Conservation (phyloP, 768 basidiomycete species). For the Filobasidium wieringae region DNA sequence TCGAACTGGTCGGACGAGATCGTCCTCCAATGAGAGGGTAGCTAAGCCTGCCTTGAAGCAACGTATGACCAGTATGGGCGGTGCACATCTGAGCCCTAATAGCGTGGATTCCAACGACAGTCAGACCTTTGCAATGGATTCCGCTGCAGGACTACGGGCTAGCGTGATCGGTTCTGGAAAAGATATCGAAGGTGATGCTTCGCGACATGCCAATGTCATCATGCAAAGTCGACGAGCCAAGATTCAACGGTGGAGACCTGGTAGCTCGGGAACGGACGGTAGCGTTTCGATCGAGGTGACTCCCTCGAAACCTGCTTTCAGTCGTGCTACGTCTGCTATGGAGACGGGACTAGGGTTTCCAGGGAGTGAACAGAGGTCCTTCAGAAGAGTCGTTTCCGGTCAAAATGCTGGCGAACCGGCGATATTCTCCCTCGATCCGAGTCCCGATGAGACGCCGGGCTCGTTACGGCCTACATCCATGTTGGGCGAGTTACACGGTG, state of each 20-base stretch:
- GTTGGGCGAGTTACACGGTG: no score
- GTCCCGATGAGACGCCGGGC: no score
- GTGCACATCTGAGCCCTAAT: neutral
- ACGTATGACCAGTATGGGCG: neutral
- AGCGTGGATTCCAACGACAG: neutral
- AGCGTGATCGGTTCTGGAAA: neutral
- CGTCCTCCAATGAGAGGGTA: neutral
- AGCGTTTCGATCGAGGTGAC: neutral
- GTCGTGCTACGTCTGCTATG: neutral
- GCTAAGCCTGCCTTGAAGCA: neutral
- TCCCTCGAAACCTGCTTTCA: neutral
- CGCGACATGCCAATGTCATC: slow-evolving; percentile 39
- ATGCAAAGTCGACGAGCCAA: slow-evolving; percentile 42
- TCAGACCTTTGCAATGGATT: neutral
- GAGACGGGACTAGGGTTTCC: neutral
- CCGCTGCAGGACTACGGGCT: neutral
- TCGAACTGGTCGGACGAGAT: neutral
- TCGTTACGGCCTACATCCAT: no score
- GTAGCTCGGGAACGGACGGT: slow-evolving; percentile 1
- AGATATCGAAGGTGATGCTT: slow-evolving; percentile 25
- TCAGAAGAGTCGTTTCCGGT: neutral
- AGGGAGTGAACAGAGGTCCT: neutral
- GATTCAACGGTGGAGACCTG: slow-evolving; percentile 40
- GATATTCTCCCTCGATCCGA: neutral
- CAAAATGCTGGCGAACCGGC: neutral